A percentile compares a stretch with the other conserved stretches of the same genome.
phyloP scores from a whole-genome alignment of 1,139 yeast species.

The Geotrichum siamense region DNA sequence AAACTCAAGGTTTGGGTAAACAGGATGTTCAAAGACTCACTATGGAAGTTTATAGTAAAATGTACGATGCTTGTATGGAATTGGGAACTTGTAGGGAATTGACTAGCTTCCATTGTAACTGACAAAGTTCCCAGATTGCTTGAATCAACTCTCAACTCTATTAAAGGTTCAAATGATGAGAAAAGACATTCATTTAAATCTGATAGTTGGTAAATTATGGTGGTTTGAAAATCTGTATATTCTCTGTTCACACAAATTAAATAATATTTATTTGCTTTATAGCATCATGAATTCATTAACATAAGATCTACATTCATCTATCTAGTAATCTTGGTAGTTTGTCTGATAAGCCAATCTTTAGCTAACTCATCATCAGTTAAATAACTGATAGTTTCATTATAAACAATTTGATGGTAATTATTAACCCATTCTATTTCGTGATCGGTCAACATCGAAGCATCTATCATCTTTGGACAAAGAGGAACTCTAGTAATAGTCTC shows the following conservation, averaged over 20 bases:
- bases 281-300: neutral
- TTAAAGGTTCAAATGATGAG: too few relatives aligned
- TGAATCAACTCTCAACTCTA: too few relatives aligned
- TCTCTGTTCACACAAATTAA: neutral
- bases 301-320: too few relatives aligned
- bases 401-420: constrained; percentile 56
- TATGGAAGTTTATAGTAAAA: neutral
- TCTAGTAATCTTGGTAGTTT: constrained; percentile 8
- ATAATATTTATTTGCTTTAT: neutral
- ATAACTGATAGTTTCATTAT: constrained; percentile 46
- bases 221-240: too few relatives aligned
- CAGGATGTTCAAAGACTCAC: neutral
- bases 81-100: too few relatives aligned
- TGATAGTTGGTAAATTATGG: too few relatives aligned
- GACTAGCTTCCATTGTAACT: too few relatives aligned
- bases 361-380: constrained; percentile 44
- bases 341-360: constrained; percentile 16
- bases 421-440: constrained; percentile 68
- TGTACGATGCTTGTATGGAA: constrained; percentile 1
- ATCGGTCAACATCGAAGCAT: constrained; percentile 46
- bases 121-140: too few relatives aligned
- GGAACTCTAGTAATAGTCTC: constrained; percentile 87
- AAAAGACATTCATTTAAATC: too few relatives aligned
- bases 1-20: neutral
- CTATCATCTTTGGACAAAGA: constrained; percentile 64